These are phyloP conservation scores for Kazachstania africana DNA, from an alignment of 805 yeast species.

Conservation along the genomic window DNA sequence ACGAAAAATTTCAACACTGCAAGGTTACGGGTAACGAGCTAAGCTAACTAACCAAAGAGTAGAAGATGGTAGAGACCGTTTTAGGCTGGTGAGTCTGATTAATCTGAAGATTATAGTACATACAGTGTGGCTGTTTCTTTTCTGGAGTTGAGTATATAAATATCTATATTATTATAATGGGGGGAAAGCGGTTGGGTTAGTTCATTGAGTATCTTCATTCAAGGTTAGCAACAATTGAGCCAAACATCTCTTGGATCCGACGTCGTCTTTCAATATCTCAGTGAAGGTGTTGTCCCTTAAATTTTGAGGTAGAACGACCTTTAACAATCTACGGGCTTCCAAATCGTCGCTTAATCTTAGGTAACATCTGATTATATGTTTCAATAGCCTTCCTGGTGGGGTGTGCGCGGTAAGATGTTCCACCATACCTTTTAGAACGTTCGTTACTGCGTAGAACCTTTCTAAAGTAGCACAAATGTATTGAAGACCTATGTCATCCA, in stretches of 20 bases:
- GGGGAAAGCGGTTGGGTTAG: too few relatives aligned
- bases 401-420: conserved; percentile 59
- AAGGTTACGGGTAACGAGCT: too few relatives aligned
- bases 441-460: conserved; percentile 85
- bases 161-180: too few relatives aligned
- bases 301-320: conserved; percentile 76
- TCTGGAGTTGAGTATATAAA: too few relatives aligned
- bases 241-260: conserved; percentile 76
- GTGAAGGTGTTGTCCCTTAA: conserved; percentile 67
- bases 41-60: too few relatives aligned
- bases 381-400: conserved; percentile 73
- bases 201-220: too few relatives aligned
- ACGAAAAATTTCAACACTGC: too few relatives aligned
- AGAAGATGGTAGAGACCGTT: too few relatives aligned
- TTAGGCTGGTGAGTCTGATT: too few relatives aligned
- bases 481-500: conserved; percentile 82
- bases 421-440: conserved; percentile 79
- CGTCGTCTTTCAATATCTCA: conserved; percentile 68
- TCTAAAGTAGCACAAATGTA: conserved; percentile 94
- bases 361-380: conserved; percentile 91
- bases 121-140: too few relatives aligned
- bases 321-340: conserved; percentile 81
- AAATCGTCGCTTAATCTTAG: conserved; percentile 79
- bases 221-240: conserved; percentile 69
- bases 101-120: too few relatives aligned